phyloP scores from a whole-genome alignment of 176 grass and related monocot genomes.

The Bromus sterilis region DNA sequence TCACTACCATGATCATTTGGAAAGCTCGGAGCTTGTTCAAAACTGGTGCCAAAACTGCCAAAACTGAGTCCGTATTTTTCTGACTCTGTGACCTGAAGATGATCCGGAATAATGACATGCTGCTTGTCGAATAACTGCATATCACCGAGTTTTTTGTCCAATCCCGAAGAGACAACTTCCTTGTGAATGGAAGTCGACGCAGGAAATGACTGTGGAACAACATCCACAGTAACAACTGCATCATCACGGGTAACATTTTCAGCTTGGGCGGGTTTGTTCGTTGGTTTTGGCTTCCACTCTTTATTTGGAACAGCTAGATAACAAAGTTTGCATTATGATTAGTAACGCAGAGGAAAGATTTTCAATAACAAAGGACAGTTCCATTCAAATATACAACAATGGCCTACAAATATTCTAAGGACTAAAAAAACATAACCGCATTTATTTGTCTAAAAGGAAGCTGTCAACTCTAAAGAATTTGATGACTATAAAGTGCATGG shows the following conservation, averaged over 20 bases:
- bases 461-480: neutral
- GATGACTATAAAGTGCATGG: neutral
- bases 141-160: constrained; percentile 42
- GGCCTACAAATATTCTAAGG: neutral
- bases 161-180: constrained; percentile 16
- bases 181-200: constrained; percentile 23
- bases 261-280: constrained; percentile 37
- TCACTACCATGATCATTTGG: constrained; percentile 34
- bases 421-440: neutral
- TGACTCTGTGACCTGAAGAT: constrained; percentile 80
- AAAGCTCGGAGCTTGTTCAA: constrained; percentile 28
- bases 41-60: constrained; percentile 71
- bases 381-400: neutral
- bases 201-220: constrained; percentile 29
- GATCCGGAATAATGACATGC: constrained; percentile 86
- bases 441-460: neutral
- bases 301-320: constrained; percentile 61
- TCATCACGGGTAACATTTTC: constrained; percentile 22
- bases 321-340: neutral
- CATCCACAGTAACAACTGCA: constrained; percentile 27
- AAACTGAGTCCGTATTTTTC: constrained; percentile 83
- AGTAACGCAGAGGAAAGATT: neutral
- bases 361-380: neutral
- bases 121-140: constrained; percentile 47
- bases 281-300: constrained; percentile 94